Evolutionary conservation across 805 yeast species (phyloP), one percentile per base, ranked within the genome.

Genomic region (Zygoascus flipseniorum): DNA sequence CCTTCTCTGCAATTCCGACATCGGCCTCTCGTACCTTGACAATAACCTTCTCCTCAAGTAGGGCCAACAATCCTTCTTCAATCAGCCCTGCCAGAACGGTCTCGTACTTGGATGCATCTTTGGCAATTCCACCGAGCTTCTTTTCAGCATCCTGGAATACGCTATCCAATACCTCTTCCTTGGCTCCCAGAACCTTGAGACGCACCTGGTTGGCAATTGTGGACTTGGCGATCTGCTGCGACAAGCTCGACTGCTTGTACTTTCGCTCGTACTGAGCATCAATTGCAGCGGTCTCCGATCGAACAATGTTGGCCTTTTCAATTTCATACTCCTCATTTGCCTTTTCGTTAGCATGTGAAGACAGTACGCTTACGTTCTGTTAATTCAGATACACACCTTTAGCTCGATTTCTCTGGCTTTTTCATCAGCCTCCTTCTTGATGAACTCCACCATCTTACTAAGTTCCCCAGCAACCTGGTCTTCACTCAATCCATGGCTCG

Each of bases 271-370:
- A 88, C 42, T 79, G 74, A 18, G 83, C 73, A 69, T 93, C 99
- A 62, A 93, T 89, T 51, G 90, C 81, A 50, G 93, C 84, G 53
- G 86, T 86, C 73, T 93, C 99, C 13, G 89, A 79, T 66, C 98
- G 87, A 55, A 93, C 98, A 66, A 93, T 83, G 54, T 89, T 82
- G 20, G 97, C 92, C 77, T 93, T 93, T 70, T 93, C 99, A 65
- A 93, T 90, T 72, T 93, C 98, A 69, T 92, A 93, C 75, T 93
- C 99, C 72, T 93, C 99, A 69, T 95, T 96, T 45, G 98, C 97
- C 76, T 67, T 39, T 16, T 14, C 18, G 26, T 48, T 37, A 39
- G 45, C 5, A 37, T 48, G 2, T 18, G 19, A 43, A 16, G 5
- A 43, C 5, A 2, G 9, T 43, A 31, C 23, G 5, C 10, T 23